Base-by-base conservation (phyloP, 208 protist genomes). In the Crithidia expoeki region DNA sequence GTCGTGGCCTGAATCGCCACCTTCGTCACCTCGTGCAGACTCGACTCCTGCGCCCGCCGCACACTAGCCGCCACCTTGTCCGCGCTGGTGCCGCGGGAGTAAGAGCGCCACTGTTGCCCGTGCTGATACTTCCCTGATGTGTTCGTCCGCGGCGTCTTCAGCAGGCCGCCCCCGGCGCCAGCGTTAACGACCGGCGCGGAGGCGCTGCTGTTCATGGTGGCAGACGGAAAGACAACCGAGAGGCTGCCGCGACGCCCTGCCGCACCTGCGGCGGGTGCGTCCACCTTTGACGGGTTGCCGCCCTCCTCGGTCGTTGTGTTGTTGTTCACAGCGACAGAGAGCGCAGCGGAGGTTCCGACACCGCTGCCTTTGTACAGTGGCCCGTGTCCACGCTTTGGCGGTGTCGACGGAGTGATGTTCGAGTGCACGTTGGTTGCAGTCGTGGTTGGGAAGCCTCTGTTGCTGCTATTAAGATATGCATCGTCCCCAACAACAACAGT, bases 1-100 rank as follows among this genome's bases (percentile, higher is more conserved):
- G 72, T 77, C 17, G 72, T 72, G 16, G 72, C 72, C 36, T 69
- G 64, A 23, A 72, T 23, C 17, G 57, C 72, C 17, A 64, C 72
- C 34, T 77, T 77, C 6, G 72, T 77, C 32, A 63, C 47, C 23
- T 66, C 56, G 40, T 77, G 64, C 58, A 72, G 58, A 10, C 21
- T 50, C 5, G 72, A 28, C 47, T 67, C 61, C 49, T 67, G 61
- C 33, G 47, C 61, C 3, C 61, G 61, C 9, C 61, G 44, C 4
- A 27, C 23, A 1, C 21, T 34, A 33, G 47, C 36, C 16, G 44
- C 59, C 38, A 32, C 21, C 11, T 28, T 47, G 4, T 30, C 17
- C 16, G 49, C 46, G 21, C 21, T 57, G 47, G 40, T 21, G 46
- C 49, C 34, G 34, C 61, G 33, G 33, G 32, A 61, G 44, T 58